Evolutionary conservation across 2,329 filamentous ascomycete species (phyloP).

Genomic region (Aspergillus calidoustus): DNA sequence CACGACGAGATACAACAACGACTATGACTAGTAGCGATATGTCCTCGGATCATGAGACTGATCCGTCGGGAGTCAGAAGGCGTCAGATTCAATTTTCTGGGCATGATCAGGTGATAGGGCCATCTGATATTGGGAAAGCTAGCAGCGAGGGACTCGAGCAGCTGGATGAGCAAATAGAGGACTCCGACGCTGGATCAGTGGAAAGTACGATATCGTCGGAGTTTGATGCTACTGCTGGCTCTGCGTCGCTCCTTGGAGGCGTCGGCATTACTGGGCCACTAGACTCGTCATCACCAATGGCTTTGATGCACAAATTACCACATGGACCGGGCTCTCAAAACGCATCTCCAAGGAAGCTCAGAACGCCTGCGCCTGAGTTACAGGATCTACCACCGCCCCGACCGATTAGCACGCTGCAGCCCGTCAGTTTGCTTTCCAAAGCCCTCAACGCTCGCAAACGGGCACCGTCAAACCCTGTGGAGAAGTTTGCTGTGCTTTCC

Average conservation of each 20-base stretch:
- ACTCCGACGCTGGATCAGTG: conserved; percentile 54
- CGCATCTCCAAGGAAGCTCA: conserved; percentile 58
- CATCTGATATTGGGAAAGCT: conserved; percentile 32
- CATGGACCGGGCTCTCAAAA: conserved; percentile 38
- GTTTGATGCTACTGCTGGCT: conserved; percentile 59
- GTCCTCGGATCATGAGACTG: conserved; percentile 67
- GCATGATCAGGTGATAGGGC: conserved; percentile 42
- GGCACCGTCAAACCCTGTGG: conserved; percentile 64
- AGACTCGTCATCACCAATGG: conserved; percentile 56
- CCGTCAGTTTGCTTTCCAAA: conserved; percentile 62
- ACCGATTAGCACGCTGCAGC: conserved; percentile 63
- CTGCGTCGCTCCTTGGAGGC: conserved; percentile 60
- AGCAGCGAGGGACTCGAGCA: conserved; percentile 36
- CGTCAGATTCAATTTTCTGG: conserved; percentile 56
- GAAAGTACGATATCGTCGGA: conserved; percentile 57
- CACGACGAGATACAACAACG: conserved; percentile 65
- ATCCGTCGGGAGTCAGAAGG: conserved; percentile 57
- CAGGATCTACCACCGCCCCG: conserved; percentile 64
- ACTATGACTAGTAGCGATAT: conserved; percentile 69
- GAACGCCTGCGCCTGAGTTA: conserved; percentile 53
- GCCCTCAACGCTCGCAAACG: conserved; percentile 61
- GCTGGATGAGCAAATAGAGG: conserved; percentile 48
- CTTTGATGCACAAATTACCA: conserved; percentile 48
- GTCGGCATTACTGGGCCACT: conserved; percentile 50
- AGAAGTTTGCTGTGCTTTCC: conserved; percentile 63